These are phyloP conservation scores for Daldinia loculata DNA, from an alignment of 495 filamentous ascomycete species.

Conservation along the genomic window DNA sequence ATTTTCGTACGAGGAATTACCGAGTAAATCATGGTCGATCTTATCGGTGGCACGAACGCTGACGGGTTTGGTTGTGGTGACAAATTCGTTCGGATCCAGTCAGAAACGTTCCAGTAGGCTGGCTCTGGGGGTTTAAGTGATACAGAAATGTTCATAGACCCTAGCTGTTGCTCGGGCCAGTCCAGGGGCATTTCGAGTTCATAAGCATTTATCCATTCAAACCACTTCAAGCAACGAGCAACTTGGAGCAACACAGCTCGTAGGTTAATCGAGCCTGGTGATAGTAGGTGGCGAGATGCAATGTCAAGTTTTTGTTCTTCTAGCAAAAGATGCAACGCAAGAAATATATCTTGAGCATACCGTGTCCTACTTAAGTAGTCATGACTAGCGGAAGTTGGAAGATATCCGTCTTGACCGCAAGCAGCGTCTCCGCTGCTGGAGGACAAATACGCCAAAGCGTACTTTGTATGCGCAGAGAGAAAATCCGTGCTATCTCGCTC, in stretches of 20 bases:
- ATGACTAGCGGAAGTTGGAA: conserved; percentile 67
- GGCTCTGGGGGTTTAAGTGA: conserved; percentile 60
- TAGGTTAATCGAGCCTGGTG: conserved; percentile 62
- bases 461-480: conserved; percentile 52
- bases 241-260: conserved; percentile 80
- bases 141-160: conserved; percentile 25
- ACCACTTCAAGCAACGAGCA: conserved; percentile 85
- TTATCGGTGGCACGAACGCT: conserved; percentile 37
- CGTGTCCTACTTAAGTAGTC: conserved; percentile 63
- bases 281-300: conserved; percentile 63
- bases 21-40: conserved; percentile 52
- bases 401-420: conserved; percentile 63
- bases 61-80: conserved; percentile 28
- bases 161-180: conserved; percentile 61
- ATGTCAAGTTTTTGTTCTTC: conserved; percentile 90
- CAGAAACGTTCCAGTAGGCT: conserved; percentile 64
- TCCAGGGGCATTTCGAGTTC: conserved; percentile 61
- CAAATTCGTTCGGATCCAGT: conserved; percentile 73
- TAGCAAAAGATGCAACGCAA: conserved; percentile 81
- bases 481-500: conserved; percentile 48
- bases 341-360: conserved; percentile 71
- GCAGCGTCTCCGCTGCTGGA: conserved; percentile 61
- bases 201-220: conserved; percentile 75
- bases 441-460: conserved; percentile 59
- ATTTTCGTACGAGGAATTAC: conserved; percentile 68